phyloP scores from a whole-genome alignment of 805 yeast species.

The Kluyveromyces nonfermentans region DNA sequence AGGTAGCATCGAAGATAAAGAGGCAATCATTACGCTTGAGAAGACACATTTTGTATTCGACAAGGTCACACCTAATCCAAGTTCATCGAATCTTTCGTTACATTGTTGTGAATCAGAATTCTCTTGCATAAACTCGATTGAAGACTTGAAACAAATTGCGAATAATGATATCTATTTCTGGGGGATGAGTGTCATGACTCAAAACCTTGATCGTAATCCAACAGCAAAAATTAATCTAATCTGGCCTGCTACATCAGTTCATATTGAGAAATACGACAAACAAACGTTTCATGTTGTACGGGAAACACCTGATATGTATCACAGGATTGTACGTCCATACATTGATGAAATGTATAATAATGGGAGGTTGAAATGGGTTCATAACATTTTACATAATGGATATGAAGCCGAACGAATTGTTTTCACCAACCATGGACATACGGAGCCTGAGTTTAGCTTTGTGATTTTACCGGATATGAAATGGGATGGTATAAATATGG shows the following conservation, averaged over 20 bases:
- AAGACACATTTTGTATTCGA: conserved; percentile 52
- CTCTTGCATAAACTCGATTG: conserved; percentile 23
- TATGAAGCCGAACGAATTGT: conserved; percentile 81
- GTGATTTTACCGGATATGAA: conserved; percentile 89
- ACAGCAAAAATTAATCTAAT: conserved; percentile 66
- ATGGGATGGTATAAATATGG: conserved; percentile 75
- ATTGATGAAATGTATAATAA: conserved; percentile 62
- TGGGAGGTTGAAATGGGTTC: conserved; percentile 79
- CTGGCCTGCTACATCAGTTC: conserved; percentile 84
- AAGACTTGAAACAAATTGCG: conserved; percentile 36
- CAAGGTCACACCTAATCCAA: conserved; percentile 16
- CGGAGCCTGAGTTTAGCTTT: conserved; percentile 46
- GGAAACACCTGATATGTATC: conserved; percentile 78
- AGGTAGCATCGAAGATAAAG: conserved; percentile 51
- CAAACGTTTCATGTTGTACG: conserved; percentile 51
- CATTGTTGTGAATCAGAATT: conserved; percentile 22
- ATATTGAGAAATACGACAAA: conserved; percentile 63
- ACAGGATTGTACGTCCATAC: conserved; percentile 56
- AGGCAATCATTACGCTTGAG: conserved; percentile 67
- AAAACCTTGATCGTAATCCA: conserved; percentile 40
- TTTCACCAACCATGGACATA: conserved; percentile 42
- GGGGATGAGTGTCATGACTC: conserved; percentile 50
- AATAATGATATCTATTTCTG: conserved; percentile 78
- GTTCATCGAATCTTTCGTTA: conserved; percentile 6
- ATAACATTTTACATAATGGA: conserved; percentile 69